Base-by-base conservation (phyloP, 768 basidiomycete genomes). In the Chalciporus piperatus region DNA sequence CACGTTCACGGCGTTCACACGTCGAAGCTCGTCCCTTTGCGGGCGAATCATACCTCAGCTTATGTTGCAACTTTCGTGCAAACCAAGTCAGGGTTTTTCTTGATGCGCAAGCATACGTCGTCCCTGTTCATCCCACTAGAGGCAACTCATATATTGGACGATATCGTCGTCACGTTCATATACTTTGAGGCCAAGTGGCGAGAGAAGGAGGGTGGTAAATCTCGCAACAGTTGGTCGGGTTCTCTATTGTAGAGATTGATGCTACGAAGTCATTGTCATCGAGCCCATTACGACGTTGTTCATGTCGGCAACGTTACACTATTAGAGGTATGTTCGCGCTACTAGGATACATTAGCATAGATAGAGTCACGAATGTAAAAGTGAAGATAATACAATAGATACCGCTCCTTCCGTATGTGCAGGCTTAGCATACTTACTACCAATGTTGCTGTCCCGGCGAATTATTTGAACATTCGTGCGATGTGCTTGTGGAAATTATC, bases 151-250 rank as follows among this genome's bases (percentile, higher is more conserved):
- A 70, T 71, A 35, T 50, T 71, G 12, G 70, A 72, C 44, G 71
- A 71, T 32, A 70, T 71, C 32, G 22, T 71, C 28, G 67, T 70
- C 48, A 71, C 71, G 0, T 71, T 72, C 27, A 52, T 72, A 17
- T 72, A 69, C 41, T 69, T 70, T n/a, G 68, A 64, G 44, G 38
- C 52, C 19, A 65, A 54, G 48, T 68, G 67, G 67, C 58, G 56
- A 6, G 67, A 64, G 16, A 59, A 43, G 28, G 66, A 70, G 33
- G 32, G 39, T 14, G 7, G 3, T 30, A 66, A 16, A 45, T 44
- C 62, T 0, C 58, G 50, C 32, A 5, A 42, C 1, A 45, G 56
- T 38, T 38, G 58, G 9, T 49, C 59, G 3, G 45, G 50, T 5
- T 17, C 35, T 20, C 32, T 38, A 27, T 5, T 33, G 5, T 52